Conservation (phyloP, 495 filamentous ascomycete genomes). For the Podospora pseudocomata region DNA sequence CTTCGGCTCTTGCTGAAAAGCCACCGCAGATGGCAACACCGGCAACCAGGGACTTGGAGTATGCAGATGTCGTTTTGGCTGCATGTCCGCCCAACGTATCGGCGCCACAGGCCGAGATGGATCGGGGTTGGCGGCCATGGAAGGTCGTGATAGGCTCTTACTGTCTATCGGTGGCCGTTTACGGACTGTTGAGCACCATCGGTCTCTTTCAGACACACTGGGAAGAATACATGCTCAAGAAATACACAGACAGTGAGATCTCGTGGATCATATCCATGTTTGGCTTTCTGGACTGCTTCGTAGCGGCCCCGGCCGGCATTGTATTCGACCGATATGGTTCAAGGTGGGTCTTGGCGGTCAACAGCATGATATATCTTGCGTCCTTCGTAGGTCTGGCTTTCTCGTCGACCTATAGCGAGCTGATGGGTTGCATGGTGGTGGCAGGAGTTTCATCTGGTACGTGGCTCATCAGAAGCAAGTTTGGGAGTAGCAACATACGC, state of each 20-base stretch:
- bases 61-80: conserved; percentile 6
- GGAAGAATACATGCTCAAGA: conserved; percentile 22
- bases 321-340: conserved; percentile 26
- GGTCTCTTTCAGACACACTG: conserved; percentile 33
- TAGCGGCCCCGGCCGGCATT: conserved; percentile 21
- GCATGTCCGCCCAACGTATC: not conserved
- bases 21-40: conserved; percentile 6
- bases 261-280: conserved; percentile 36
- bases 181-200: conserved; percentile 31
- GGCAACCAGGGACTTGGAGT: conserved; percentile 18
- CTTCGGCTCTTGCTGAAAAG: conserved; percentile 1
- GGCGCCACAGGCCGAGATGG: not conserved
- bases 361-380: conserved; percentile 19
- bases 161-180: conserved; percentile 25
- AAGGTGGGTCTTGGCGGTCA: conserved; percentile 18
- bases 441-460: conserved; percentile 27
- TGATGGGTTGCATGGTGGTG: conserved; percentile 29
- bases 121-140: conserved; percentile 25
- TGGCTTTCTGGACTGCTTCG: conserved; percentile 29
- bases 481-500: not conserved
- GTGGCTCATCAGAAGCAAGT: not conserved
- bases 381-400: conserved; percentile 30
- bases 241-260: conserved; percentile 17
- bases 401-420: conserved; percentile 24
- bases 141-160: conserved; percentile 29